Evolutionary conservation across 139 green algal species (phyloP).

Genomic region (Chlorella sp.): DNA sequence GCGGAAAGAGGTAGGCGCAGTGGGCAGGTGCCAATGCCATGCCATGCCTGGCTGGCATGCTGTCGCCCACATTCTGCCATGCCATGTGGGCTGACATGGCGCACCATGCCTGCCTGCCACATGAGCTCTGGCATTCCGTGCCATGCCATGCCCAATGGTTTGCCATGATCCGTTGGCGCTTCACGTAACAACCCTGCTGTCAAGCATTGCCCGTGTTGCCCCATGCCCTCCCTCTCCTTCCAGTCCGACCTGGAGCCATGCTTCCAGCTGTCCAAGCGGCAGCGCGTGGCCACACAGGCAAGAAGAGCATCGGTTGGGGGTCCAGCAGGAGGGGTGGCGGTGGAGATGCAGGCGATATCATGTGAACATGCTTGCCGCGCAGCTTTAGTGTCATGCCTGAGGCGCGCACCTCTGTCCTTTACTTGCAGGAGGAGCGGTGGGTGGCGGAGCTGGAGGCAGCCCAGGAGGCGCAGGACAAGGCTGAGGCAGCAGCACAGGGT

Average conservation of each 20-base stretch:
- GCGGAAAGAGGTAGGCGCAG: not conserved
- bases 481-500: conserved; percentile 26
- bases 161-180: too few species aligned
- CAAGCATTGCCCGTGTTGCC: too few species aligned
- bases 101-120: too few species aligned
- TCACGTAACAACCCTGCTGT: too few species aligned
- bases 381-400: too few species aligned
- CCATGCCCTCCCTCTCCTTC: not conserved
- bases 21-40: not conserved
- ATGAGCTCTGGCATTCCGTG: not conserved
- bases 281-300: conserved; percentile 15
- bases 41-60: not conserved
- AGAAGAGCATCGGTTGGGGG: too few species aligned
- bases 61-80: not conserved
- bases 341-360: too few species aligned
- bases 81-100: too few species aligned
- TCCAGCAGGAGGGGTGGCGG: too few species aligned
- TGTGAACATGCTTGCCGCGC: too few species aligned
- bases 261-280: conserved; percentile 39
- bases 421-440: conserved; percentile 34
- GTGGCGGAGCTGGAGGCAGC: conserved; percentile 37
- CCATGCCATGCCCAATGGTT: not conserved
- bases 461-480: conserved; percentile 32
- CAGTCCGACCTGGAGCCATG: conserved; percentile 29
- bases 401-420: too few species aligned